phyloP scores from a whole-genome alignment of 306 rosid species.

The Rosa lucieae region DNA sequence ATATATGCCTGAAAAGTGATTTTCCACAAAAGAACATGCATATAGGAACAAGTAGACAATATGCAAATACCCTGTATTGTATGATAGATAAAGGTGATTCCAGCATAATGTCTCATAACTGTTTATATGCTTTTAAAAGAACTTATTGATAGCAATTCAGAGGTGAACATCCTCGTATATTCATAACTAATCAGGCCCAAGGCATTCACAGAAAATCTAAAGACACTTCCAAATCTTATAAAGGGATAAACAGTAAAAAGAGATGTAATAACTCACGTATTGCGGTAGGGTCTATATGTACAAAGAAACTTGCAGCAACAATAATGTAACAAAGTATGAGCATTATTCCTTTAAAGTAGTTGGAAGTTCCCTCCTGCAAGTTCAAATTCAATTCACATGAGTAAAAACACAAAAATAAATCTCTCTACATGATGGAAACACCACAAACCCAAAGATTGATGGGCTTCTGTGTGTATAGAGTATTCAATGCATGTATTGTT shows the following conservation, averaged over 20 bases:
- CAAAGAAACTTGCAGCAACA: constrained; percentile 85
- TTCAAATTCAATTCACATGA: neutral
- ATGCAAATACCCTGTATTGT: neutral
- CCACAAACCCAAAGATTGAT: neutral
- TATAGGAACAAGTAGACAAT: neutral
- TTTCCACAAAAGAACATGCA: neutral
- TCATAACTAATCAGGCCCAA: neutral
- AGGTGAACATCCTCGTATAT: neutral
- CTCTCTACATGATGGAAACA: neutral
- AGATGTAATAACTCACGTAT: constrained; percentile 33
- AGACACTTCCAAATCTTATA: neutral
- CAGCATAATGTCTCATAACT: neutral
- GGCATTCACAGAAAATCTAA: neutral
- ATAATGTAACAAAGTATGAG: constrained; percentile 81
- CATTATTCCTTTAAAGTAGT: constrained; percentile 86
- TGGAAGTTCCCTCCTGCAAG: constrained; percentile 87
- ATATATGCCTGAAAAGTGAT: neutral
- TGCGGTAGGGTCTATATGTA: constrained; percentile 58
- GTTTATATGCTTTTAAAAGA: neutral
- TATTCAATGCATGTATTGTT: neutral
- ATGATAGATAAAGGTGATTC: neutral
- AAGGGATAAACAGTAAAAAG: neutral
- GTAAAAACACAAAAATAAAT: neutral
- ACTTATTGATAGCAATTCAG: neutral
- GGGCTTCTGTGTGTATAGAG: neutral